Evolutionary conservation across 1,284 basidiomycete genomes (phyloP), one percentile per base, ranked within the genome.

Genomic region (Moesziomyces parantarcticus): DNA sequence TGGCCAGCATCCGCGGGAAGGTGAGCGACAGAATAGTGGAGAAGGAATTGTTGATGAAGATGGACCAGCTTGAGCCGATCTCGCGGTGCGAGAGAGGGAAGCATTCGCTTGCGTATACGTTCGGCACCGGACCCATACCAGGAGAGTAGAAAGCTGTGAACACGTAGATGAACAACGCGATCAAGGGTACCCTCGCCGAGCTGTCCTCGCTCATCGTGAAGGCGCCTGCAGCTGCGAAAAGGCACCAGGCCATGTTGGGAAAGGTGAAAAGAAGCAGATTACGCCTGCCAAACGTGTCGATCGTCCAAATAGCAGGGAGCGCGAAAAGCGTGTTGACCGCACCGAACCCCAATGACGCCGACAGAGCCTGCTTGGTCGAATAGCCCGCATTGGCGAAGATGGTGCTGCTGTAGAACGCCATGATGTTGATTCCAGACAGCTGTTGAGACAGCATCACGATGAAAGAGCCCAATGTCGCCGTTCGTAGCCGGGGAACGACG

Each of bases 41-140:
- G 50, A 73, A 76, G 54, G 66, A 58, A 52, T 58, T 60, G 18
- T 60, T 43, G 21, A 67, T 53, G 32, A 55, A 63, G 7, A 66
- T 68, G 14, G 58, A 50, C 21, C 62, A 88, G n/a, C 87, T 87
- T 90, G 90, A 90, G 56, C 91, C 91, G 20, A 85, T 84, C 62
- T 90, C 89, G 80, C 91, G 89, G 47, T 90, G 86, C 79, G 89
- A 89, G 11, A 91, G 85, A 50, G 44, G 83, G 80, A 60, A 85
- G 85, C n/a, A 87, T 80, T 61, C 84, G 83, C 89, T 86, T 14
- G 85, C 85, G 79, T 87, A 87, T 0, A 90, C 90, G 79, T 90
- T 90, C 0, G 91, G 90, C 6, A 92, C 92, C 16, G 92, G 92
- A 1, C 92, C 91, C 84, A 91, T 90, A 25, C 90, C 90, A 5